Conservation (phyloP, 2,329 filamentous ascomycete genomes). For the Juglanconis sp. region DNA sequence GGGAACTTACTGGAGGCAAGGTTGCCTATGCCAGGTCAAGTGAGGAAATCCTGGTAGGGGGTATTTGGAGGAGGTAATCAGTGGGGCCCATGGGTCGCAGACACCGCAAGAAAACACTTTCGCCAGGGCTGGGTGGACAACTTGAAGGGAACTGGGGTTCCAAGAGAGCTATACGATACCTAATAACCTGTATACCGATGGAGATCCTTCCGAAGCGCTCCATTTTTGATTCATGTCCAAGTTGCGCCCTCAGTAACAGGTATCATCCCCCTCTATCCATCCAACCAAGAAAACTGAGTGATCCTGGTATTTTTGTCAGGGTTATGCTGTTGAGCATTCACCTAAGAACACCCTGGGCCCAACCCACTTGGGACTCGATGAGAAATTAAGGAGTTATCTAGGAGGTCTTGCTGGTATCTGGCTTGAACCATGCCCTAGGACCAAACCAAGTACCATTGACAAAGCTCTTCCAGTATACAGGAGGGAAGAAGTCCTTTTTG, state of each 20-base stretch:
- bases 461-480: constrained; percentile 29
- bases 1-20: too few species aligned
- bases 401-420: constrained; percentile 11
- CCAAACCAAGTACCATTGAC: constrained; percentile 32
- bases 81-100: too few species aligned
- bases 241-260: not conserved
- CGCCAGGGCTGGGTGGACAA: too few species aligned
- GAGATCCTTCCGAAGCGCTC: too few species aligned
- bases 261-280: not conserved
- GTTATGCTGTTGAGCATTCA: not conserved
- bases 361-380: not conserved
- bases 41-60: too few species aligned
- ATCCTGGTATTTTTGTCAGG: not conserved
- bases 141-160: too few species aligned
- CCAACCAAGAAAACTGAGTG: not conserved
- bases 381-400: not conserved
- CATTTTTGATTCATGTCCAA: not conserved
- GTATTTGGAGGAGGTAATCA: too few species aligned
- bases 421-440: constrained; percentile 21
- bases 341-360: not conserved
- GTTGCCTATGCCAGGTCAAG: too few species aligned
- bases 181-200: not conserved
- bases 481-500: constrained; percentile 43
- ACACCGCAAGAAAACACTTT: too few species aligned
- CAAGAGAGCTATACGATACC: not conserved